Evolutionary conservation across 441 rosid genomes (phyloP), one percentile per base, ranked within the genome.

Genomic region (Gossypium laxum): DNA sequence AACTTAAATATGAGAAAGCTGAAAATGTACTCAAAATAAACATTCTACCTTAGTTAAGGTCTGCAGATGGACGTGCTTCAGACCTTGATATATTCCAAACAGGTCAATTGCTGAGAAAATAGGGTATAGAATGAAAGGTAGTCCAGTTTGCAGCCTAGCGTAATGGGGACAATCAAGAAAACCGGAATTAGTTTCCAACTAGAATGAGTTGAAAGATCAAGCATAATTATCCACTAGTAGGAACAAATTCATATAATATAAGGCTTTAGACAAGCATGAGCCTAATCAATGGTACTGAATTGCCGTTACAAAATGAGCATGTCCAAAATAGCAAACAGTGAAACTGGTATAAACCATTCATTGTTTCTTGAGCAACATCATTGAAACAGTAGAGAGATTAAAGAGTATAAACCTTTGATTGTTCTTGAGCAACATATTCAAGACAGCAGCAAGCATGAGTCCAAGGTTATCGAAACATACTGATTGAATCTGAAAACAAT

Each of bases 81-180:
- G 97, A 26, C 92, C 97, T 80, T 88, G 89, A 84, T 91, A 88
- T 77, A 89, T 89, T 28, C 98, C 98, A 15, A 85, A 77, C 58
- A 93, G 93, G 80, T 93, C 94, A 68, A 91, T n/a, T 28, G 90
- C 87, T 12, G 90, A 73, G 79, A 91, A 93, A 66, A 89, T 67
- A 24, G 98, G 98, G 82, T 91, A 91, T 18, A 91, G 79, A 54
- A 80, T 60, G 73, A 89, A 88, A 52, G 96, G 97, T 68, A 91
- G 80, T 80, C 86, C 83, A 77, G 85, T 88, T 79, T 80, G 91
- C 77, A 87, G 76, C 81, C 92, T 92, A 80, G 68, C 69, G 76
- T 47, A 72, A 26, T 15, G 69, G 67, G 38, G 43, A 63, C 1
- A 73, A 72, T 71, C 45, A 85, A 60, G 65, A 73, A 72, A 68